Evolutionary conservation across 2,329 filamentous ascomycete species (phyloP).

Genomic region (Fusarium verticillioides): DNA sequence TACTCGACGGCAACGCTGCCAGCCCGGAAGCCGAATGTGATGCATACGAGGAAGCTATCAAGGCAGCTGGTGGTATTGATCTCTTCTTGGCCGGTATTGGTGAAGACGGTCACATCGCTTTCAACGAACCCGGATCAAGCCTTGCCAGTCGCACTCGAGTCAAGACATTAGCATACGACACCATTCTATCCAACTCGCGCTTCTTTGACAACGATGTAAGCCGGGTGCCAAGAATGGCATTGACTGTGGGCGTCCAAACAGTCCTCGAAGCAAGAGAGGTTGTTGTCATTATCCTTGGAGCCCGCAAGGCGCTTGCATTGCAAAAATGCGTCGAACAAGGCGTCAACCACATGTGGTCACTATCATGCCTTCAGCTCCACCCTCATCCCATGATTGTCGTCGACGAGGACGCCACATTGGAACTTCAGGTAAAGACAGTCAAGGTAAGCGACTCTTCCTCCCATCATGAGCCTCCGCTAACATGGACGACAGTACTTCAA

Average conservation of each 20-base stretch:
- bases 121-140: slow-evolving; percentile 89
- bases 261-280: slow-evolving; percentile 85
- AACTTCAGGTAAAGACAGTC: slow-evolving; percentile 79
- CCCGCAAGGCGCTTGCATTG: slow-evolving; percentile 82
- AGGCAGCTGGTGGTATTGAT: slow-evolving; percentile 80
- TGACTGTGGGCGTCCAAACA: slow-evolving; percentile 87
- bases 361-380: slow-evolving; percentile 83
- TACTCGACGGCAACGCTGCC: slow-evolving; percentile 81
- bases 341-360: slow-evolving; percentile 91
- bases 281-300: slow-evolving; percentile 83
- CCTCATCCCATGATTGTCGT: slow-evolving; percentile 84
- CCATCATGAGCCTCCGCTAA: background rate
- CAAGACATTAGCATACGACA: slow-evolving; percentile 89
- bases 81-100: slow-evolving; percentile 88
- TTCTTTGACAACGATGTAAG: slow-evolving; percentile 82
- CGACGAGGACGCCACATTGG: slow-evolving; percentile 81
- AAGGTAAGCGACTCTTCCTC: slow-evolving; percentile 54
- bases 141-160: slow-evolving; percentile 82
- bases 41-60: slow-evolving; percentile 82
- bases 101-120: slow-evolving; percentile 88
- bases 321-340: slow-evolving; percentile 84
- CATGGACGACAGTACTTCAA: slow-evolving; percentile 69
- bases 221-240: slow-evolving; percentile 81
- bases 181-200: slow-evolving; percentile 84
- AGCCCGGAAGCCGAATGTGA: slow-evolving; percentile 82